phyloP scores from a whole-genome alignment of 306 rosid species.

The Cucumis melo region DNA sequence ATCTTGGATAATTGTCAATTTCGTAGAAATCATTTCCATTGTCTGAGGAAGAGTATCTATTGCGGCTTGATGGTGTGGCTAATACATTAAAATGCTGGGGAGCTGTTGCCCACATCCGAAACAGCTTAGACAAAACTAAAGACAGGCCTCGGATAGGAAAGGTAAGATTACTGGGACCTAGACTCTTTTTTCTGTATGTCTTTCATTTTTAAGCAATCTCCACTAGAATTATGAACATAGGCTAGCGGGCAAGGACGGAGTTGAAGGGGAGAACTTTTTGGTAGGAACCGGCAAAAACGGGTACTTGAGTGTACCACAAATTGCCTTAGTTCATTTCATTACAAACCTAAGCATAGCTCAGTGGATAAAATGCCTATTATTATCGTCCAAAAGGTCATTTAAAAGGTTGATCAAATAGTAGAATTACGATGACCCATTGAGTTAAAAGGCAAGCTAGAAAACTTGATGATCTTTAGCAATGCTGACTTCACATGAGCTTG shows the following conservation, averaged over 20 bases:
- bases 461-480: background rate
- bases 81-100: constrained; percentile 93
- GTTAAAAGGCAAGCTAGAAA: background rate
- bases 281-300: background rate
- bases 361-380: background rate
- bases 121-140: constrained; percentile 65
- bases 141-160: constrained; percentile 95
- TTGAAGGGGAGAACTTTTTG: background rate
- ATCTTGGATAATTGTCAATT: background rate
- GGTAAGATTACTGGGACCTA: constrained; percentile 19
- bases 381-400: background rate
- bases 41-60: constrained; percentile 89
- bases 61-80: constrained; percentile 90
- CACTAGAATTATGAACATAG: background rate
- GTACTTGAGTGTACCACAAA: background rate
- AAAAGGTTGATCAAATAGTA: too few relatives aligned
- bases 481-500: background rate
- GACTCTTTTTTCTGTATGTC: constrained; percentile 1
- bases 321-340: background rate
- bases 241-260: background rate
- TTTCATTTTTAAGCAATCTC: background rate
- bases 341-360: background rate
- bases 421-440: background rate
- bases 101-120: constrained; percentile 94
- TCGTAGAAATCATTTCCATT: constrained; percentile 80